Evolutionary conservation across 148 eudicot species (phyloP), one percentile per base, ranked within the genome.

Genomic region (Arbutus unedo): DNA sequence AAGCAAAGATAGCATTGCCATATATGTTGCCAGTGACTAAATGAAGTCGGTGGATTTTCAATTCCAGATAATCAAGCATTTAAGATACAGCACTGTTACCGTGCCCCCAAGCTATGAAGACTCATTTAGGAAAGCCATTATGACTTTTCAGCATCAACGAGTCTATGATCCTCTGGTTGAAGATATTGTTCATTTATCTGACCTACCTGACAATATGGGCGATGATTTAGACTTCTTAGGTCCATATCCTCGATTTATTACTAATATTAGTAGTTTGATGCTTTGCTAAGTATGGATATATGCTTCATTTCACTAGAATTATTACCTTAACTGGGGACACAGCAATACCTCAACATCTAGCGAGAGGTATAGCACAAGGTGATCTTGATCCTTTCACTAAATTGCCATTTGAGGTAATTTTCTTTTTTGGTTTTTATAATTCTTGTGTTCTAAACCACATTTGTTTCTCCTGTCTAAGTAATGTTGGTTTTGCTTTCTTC

Each of bases 61-160:
- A 60, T 81, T 85, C n/a, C 87, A 96, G 99, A 97, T 93, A n/a
- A 90, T 94, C 18, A 94, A 94, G 85, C 99, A 96, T 86, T 90
- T 96, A 76, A 90, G 83, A 83, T 96, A 88, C 86, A 93, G 91
- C 83, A 86, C 89, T 14, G 82, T 90, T 79, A 90, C 88, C 64
- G 92, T 94, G 82, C 85, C 98, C 80, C 92, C 97, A 72, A 89
- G 85, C 21, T 96, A 96, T 80, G 99, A 96, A 86, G 95, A 94
- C 79, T 89, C 93, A 79, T 96, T 94, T 89, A 90, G 86, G 89
- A 91, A 92, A 89, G 99, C 99, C 25, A 85, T 92, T 44, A 84
- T 88, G 91, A 96, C 99, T 64, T 96, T 96, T 91, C 94, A 88
- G 82, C 92, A 96, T 89, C 99, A 96, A 91, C 89, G 98, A 84